Percentiles rank a stretch among this genome's conserved stretches.
Evolutionary conservation across 352 stramenopile genomes (phyloP).

Genomic region (Phytopythium aichiense): DNA sequence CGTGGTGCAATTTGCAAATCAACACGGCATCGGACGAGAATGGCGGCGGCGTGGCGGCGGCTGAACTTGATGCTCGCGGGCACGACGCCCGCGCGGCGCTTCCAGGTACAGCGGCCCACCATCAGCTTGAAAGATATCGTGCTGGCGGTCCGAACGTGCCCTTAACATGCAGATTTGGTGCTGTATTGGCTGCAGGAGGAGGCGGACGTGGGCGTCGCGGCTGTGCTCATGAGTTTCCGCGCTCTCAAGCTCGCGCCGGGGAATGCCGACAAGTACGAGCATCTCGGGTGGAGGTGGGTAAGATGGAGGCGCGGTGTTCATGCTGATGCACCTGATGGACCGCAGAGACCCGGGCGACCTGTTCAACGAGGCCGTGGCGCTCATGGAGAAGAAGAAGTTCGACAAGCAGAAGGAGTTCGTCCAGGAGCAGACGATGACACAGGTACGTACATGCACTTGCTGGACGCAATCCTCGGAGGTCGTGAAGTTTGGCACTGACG

Average conservation of each 20-base stretch:
- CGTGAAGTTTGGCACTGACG: neutral
- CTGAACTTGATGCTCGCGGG: slow-evolving; percentile 76
- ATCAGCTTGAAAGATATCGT: neutral
- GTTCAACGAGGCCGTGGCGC: slow-evolving; percentile 69
- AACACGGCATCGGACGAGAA: slow-evolving; percentile 10
- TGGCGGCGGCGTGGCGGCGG: slow-evolving; percentile 67
- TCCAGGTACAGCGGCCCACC: slow-evolving; percentile 39
- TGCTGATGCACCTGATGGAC: neutral
- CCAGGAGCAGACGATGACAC: slow-evolving; percentile 50
- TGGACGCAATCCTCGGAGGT: neutral
- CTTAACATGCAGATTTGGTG: slow-evolving; percentile 2
- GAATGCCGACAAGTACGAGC: slow-evolving; percentile 43
- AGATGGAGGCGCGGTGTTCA: neutral
- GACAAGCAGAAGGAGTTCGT: slow-evolving; percentile 78
- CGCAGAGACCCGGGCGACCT: slow-evolving; percentile 61
- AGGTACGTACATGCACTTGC: slow-evolving; percentile 31
- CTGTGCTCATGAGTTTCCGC: slow-evolving; percentile 77
- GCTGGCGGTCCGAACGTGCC: neutral
- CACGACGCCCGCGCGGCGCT: slow-evolving; percentile 74
- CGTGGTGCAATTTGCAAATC: neutral
- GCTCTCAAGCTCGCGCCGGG: slow-evolving; percentile 45
- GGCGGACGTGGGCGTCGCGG: slow-evolving; percentile 68
- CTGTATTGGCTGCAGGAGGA: slow-evolving; percentile 49
- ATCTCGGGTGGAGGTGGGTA: neutral
- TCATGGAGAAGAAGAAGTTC: slow-evolving; percentile 74